Conservation (phyloP, 306 rosid genomes). For the Castanospermum australe region DNA sequence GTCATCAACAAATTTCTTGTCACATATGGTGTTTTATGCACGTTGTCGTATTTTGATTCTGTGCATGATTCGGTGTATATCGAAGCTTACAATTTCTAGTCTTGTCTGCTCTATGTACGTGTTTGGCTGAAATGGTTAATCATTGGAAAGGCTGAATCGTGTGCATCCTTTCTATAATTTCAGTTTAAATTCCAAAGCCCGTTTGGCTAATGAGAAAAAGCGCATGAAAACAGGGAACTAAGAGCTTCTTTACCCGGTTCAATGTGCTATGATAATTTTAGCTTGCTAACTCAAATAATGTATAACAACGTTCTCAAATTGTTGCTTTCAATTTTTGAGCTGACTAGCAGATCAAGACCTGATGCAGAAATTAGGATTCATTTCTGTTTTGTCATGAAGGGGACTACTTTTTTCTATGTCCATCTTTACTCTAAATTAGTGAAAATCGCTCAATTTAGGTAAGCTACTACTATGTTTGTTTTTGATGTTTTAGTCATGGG, state of each 20-base stretch:
- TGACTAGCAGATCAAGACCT: neutral
- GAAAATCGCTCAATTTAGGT: neutral
- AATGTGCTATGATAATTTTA: neutral
- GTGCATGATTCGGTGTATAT: conserved; percentile 1
- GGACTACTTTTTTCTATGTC: neutral
- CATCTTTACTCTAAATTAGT: neutral
- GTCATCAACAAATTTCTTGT: neutral
- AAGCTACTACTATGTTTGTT: neutral
- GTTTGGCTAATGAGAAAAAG: conserved; percentile 5
- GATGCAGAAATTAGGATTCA: neutral
- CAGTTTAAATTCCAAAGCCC: neutral
- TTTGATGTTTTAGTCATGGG: conserved; percentile 6
- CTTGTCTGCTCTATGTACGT: neutral
- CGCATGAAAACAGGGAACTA: neutral
- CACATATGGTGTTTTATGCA: conserved; percentile 8
- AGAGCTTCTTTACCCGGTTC: neutral
- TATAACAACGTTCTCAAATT: neutral
- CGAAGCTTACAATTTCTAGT: neutral
- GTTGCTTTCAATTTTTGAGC: neutral
- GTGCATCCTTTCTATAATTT: neutral
- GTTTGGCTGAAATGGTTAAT: conserved; percentile 15
- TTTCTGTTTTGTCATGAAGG: neutral
- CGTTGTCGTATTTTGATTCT: conserved; percentile 17
- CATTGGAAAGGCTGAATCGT: neutral
- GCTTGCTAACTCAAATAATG: neutral